Percentiles rank a stretch among this genome's conserved stretches.
Conservation (phyloP, 257 asterid genomes). For the Fraxinus pennsylvanica region DNA sequence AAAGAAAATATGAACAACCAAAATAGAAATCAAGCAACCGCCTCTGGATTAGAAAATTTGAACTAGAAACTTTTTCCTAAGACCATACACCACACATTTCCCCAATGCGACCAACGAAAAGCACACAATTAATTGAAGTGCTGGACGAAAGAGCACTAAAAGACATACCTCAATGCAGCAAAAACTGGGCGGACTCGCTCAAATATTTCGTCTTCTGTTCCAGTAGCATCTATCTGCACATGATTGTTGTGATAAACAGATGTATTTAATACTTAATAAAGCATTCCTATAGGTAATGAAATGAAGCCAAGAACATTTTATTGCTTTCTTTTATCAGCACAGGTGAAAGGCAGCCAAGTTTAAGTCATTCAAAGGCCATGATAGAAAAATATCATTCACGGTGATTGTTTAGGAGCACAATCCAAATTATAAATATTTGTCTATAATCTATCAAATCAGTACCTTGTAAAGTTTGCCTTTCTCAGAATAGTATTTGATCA, state of each 20-base stretch:
- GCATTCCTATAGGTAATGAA: conserved; percentile 20
- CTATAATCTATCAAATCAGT: conserved; percentile 26
- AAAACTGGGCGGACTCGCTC: conserved; percentile 71
- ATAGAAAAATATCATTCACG: conserved; percentile 10
- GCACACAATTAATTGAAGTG: not conserved
- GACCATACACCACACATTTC: conserved; percentile 13
- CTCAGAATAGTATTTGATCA: conserved; percentile 71
- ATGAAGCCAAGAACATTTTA: not conserved
- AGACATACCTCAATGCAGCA: conserved; percentile 54
- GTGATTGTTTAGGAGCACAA: conserved; percentile 5
- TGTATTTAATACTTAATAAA: not conserved
- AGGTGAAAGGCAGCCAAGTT: conserved; percentile 5
- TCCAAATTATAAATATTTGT: conserved; percentile 4
- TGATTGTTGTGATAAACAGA: not conserved
- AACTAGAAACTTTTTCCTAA: not conserved
- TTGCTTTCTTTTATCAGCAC: conserved; percentile 20
- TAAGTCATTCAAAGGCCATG: conserved; percentile 11
- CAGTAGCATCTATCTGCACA: conserved; percentile 84
- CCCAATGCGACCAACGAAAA: conserved; percentile 14
- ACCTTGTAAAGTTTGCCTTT: conserved; percentile 91
- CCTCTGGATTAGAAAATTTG: conserved; percentile 7
- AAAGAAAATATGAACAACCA: conserved; percentile 4
- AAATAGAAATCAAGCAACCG: conserved; percentile 20
- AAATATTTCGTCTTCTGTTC: conserved; percentile 84
- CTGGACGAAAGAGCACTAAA: not conserved